These are phyloP conservation scores for Rosa chinensis DNA, from an alignment of 306 rosid species.

Conservation along the genomic window DNA sequence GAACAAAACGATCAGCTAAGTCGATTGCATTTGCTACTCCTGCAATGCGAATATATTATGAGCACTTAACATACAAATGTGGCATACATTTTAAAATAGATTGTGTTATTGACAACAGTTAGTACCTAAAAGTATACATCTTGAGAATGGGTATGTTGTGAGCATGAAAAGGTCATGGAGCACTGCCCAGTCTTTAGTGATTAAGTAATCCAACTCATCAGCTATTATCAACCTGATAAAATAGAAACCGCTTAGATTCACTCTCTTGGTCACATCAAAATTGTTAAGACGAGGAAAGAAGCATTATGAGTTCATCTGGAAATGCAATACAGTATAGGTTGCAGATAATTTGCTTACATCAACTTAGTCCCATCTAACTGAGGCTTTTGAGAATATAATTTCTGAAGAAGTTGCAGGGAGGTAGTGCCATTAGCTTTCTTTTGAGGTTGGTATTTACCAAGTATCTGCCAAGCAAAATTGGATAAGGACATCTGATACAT, in stretches of 20 bases:
- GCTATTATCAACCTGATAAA: constrained; percentile 65
- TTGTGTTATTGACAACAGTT: background rate
- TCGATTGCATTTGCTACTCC: constrained; percentile 96
- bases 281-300: constrained; percentile 18
- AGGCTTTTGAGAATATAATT: constrained; percentile 62
- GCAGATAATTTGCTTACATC: constrained; percentile 50
- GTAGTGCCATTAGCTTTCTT: constrained; percentile 47
- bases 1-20: constrained; percentile 92
- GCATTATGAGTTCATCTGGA: background rate
- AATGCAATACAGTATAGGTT: background rate
- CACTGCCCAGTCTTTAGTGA: constrained; percentile 79
- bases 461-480: constrained; percentile 49
- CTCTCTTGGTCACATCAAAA: constrained; percentile 2
- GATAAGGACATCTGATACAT: constrained; percentile 19
- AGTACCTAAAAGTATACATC: constrained; percentile 80
- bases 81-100: background rate
- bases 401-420: constrained; percentile 76
- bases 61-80: background rate
- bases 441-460: constrained; percentile 36
- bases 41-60: constrained; percentile 26
- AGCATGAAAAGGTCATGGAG: constrained; percentile 97
- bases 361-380: constrained; percentile 43
- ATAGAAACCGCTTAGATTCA: no score
- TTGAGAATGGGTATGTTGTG: constrained; percentile 81
- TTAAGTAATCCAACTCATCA: constrained; percentile 90